Base-by-base conservation (phyloP, 306 rosid species). In the Lathyrus sativus region DNA sequence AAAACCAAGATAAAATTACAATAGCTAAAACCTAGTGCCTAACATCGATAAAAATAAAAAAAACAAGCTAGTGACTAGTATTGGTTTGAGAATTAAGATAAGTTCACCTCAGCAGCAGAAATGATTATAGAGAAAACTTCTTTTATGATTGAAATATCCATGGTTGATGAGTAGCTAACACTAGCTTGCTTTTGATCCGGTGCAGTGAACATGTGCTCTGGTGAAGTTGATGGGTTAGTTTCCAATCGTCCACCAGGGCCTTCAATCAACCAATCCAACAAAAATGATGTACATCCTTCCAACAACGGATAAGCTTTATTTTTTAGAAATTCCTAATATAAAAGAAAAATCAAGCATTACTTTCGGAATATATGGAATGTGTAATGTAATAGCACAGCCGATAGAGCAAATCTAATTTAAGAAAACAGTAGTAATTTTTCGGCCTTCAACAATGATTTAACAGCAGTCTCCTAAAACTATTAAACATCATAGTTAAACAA, bases 181-280 rank as follows among this genome's bases (percentile, higher is more conserved):
- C 98, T 90, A 59, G 98, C 98, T 43, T 67, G 88, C 77, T 90
- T 88, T 64, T 86, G 79, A 61, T 83, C 96, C 57, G 98, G 88
- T 57, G 98, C 92, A 56, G 55, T 68, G 73, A 92, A 92, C 96
- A 88, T 85, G 83, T 92, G 98, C 79, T 92, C 98, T 1, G 98
- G 98, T 62, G 98, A 92, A 71, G 98, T 92, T 67, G 98, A 90
- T 19, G 98, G 98, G 78, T 92, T 92, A 62, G 98, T 92, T 86
- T 92, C 91, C 57, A 92, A 81, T 65, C 73, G 85, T 75, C 86
- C 96, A 42, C 85, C 87, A 13, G 11, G 86, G 83, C 93, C 96
- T 75, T 92, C 80, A 72, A 92, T 88, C 85, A 92, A 83, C 98
- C 98, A 92, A 88, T 90, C 96, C 90, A 92, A 80, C 88, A 92